Evolutionary conservation across 2,329 filamentous ascomycete species (phyloP), one percentile per base, ranked within the genome.

Genomic region (Bipolaris oryzae): DNA sequence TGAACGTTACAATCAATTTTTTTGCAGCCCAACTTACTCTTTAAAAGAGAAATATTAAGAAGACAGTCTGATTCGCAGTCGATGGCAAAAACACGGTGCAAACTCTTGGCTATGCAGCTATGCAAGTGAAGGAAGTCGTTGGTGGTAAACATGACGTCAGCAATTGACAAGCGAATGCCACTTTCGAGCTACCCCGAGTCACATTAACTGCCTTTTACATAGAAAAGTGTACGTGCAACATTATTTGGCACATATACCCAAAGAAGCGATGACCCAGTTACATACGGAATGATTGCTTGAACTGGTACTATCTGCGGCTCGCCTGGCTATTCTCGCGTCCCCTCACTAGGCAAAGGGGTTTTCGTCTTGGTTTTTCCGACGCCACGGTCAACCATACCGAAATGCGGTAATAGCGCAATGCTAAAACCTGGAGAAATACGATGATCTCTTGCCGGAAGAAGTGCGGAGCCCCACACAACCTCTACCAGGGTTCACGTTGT

Each of bases 391-490:
- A 31, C 42, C 50, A 51, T 18, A 20, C 18, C 42, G 11, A 20
- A 57, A 65, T 38, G 35, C 53, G 53, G 60, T 44, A 56, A 39
- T 56, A 51, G 53, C 57, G 53, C 42, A 37, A 49, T 49, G 48
- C 37, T 31, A 57, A 60, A 53, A 64, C 62, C 62, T 66, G 66
- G 63, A 69, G 63, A 63, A 64, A 60, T 41, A 28, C 31, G 63
- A 48, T 56, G 62, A 64, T 66, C 59, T 46, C 56, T 38, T 46
- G 55, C 50, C 39, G 18, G 20, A 44, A 33, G 23, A 38, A 43
- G 31, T 59, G 63, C 61, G 63, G 62, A 68, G 62, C 67, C 69
- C 67, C 66, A 66, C 68, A 64, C 50, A 39, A 35, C 23, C 53
- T 55, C 51, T 47, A 55, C 28, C 23, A 46, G 34, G 53, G 53